Base-by-base conservation (phyloP, 2,329 filamentous ascomycete species). In the Huntiella abstrusa region DNA sequence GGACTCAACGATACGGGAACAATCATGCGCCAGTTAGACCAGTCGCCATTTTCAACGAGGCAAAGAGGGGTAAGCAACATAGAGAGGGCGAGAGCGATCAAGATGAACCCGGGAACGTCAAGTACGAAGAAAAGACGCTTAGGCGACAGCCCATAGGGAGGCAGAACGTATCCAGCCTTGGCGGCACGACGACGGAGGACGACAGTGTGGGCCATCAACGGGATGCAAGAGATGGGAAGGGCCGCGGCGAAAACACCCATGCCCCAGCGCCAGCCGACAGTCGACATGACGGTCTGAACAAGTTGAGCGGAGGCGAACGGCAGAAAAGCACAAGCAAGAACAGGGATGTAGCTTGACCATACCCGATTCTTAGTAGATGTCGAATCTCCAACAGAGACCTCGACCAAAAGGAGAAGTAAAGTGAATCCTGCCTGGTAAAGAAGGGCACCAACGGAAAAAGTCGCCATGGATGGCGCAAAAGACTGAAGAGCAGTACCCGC, bases 401-500 rank as follows among this genome's bases (percentile, higher is more conserved):
- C 74, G 17, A 79, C 65, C 2, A 80, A 62, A 10, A 80, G 60
- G 15, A 76, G 62, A 17, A 78, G 63, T 52, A 66, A 65, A 6
- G 75, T 80, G 55, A 76, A 80, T 42, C 77, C 77, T 35, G 80
- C 64, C 63, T 69, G 73, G 57, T 77, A 77, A 33, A 78, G 56
- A 34, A 77, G 64, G 22, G 70, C 69, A 19, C 75, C 76, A 3
- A 66, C 71, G 13, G 65, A 64, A 48, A 77, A 80, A 0, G 63
- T 59, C 32, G 65, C 55, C 6, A 77, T 61, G 44, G 64, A 62
- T 37, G 56, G 60, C 0, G 71, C 60, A 2, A 60, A 57, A 10
- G 75, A 64, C 58, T 79, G 71, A 44, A 80, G 55, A 8, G 77
- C 64, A 2, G 75, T 73, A 22, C 70, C 69, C 49, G 65, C 33